Base-by-base conservation (phyloP, 345 rosid genomes). In the Raphanus raphanistrum region DNA sequence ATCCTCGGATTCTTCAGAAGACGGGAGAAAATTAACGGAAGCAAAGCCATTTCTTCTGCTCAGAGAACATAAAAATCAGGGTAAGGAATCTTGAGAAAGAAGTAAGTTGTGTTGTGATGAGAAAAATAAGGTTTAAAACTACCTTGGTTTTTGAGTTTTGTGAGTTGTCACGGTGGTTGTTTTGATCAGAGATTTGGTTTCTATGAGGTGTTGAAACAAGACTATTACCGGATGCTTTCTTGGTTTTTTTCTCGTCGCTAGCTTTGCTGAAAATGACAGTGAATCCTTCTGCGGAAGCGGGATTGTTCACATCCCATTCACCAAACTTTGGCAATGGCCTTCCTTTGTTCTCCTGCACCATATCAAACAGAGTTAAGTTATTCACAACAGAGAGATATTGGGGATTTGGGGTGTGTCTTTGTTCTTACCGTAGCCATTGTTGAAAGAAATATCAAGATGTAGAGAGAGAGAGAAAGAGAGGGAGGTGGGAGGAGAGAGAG, bases 241-340 rank as follows among this genome's bases (percentile, higher is more conserved):
- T 86, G 10, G 83, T 77, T 84, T 82, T 87, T 71, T 87, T 87
- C 77, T 87, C 88, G 48, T 87, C 79, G 50, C 90, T 84, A 76
- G 90, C 90, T 77, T 87, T 87, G 84, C 85, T 85, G 83, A 87
- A 87, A 52, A 85, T 85, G 73, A 87, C 87, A 0, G 90, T 87
- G 77, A 83, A 85, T 58, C 90, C 90, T 74, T 87, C 90, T 0
- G 90, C 90, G 5, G 90, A 85, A 54, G 90, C 73, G 0, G 88
- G 90, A 63, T 87, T 84, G 64, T 83, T 87, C 58, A 85, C 88
- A 82, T 87, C 86, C 90, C 90, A 87, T 57, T 87, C 90, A 15
- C 90, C 90, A 74, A 87, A 87, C 81, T 85, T 87, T 13, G 90
- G 90, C 74, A 87, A 60, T 31, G 88, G 84, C 52, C 13, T 38